Conservation (phyloP, 108 stramenopile species). For the Cylindrotheca closterium region DNA sequence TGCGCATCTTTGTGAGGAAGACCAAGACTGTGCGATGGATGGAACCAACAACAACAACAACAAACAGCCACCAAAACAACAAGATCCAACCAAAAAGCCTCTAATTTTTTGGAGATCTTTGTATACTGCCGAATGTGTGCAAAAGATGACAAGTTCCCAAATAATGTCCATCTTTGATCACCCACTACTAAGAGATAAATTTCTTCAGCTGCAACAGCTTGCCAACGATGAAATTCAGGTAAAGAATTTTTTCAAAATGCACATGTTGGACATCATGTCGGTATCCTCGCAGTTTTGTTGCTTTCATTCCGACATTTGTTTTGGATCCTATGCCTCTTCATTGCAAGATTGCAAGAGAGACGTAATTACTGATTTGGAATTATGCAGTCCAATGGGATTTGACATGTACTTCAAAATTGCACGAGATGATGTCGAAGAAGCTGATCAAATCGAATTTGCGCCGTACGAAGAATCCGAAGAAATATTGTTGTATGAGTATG, state of each 20-base stretch:
- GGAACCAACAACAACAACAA: constrained; percentile 1
- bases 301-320: constrained; percentile 30
- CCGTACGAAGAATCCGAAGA: constrained; percentile 9
- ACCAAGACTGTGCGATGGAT: no score
- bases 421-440: constrained; percentile 11
- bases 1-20: no score
- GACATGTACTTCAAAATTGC: constrained; percentile 32
- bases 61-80: no score
- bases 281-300: constrained; percentile 3
- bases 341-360: constrained; percentile 20
- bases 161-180: constrained; percentile 21
- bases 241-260: constrained; percentile 15
- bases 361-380: constrained; percentile 14
- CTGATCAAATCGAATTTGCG: constrained; percentile 1
- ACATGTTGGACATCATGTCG: constrained; percentile 34
- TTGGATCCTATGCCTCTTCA: constrained; percentile 32
- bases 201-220: no score
- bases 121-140: constrained; percentile 11
- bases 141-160: constrained; percentile 1
- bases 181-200: constrained; percentile 12
- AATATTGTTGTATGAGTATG: constrained; percentile 22
- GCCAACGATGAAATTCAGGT: background rate
- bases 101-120: constrained; percentile 29
- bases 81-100: background rate
- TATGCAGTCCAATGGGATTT: constrained; percentile 24